Evolutionary conservation across 2,329 filamentous ascomycete genomes (phyloP).

Genomic region (Colletotrichum falcatum): DNA sequence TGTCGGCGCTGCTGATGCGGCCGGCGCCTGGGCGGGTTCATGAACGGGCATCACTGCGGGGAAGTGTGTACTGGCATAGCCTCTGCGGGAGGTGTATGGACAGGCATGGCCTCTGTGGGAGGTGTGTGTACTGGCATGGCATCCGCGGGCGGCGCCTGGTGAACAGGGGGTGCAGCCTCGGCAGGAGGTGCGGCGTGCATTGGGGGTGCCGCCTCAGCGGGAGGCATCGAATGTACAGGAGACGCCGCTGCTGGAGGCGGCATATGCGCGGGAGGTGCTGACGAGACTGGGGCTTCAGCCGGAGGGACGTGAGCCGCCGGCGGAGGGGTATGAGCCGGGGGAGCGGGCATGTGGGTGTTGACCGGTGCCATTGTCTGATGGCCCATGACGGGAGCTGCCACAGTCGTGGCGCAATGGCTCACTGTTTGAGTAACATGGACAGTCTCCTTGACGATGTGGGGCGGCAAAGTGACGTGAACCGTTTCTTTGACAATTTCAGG

Average conservation of each 20-base stretch:
- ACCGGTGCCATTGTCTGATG: neutral
- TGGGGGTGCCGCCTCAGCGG: constrained; percentile 2
- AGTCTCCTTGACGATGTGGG: constrained; percentile 13
- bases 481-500: constrained; percentile 19
- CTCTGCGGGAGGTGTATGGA: constrained; percentile 15
- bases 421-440: constrained; percentile 21
- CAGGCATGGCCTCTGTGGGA: constrained; percentile 24
- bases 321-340: constrained; percentile 14
- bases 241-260: constrained; percentile 13
- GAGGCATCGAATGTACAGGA: constrained; percentile 8
- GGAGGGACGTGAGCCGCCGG: constrained; percentile 9
- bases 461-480: constrained; percentile 18
- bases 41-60: neutral
- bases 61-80: constrained; percentile 11
- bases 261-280: neutral
- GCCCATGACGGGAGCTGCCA: constrained; percentile 9
- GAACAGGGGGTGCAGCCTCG: neutral
- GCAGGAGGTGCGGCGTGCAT: constrained; percentile 6
- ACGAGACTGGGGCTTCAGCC: neutral
- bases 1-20: constrained; percentile 8
- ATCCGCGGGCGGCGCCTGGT: constrained; percentile 19
- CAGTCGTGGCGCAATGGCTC: constrained; percentile 23
- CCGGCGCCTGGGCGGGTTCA: constrained; percentile 8
- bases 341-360: neutral
- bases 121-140: constrained; percentile 19